A percentile compares a stretch with the other conserved stretches of the same genome.
These are phyloP conservation scores for Wickerhamiella vanderwaltii DNA, from an alignment of 805 yeast genomes.

Conservation along the genomic window DNA sequence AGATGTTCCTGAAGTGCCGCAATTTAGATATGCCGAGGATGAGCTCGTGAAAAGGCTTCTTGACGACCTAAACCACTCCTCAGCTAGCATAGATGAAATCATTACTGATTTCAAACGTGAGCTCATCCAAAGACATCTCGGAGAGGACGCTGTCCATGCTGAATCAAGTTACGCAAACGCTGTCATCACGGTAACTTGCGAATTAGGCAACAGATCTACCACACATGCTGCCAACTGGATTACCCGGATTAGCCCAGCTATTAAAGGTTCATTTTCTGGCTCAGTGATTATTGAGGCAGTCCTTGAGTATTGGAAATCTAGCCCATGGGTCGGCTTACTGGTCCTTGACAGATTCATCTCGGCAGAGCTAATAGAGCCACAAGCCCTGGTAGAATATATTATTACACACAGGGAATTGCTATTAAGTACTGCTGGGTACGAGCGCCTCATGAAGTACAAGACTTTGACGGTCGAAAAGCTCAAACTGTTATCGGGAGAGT, in stretches of 20 bases:
- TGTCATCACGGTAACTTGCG: conserved; percentile 58
- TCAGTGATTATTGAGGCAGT: conserved; percentile 42
- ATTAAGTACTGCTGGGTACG: conserved; percentile 24
- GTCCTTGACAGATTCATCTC: conserved; percentile 42
- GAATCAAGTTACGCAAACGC: conserved; percentile 44
- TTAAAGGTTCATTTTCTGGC: conserved; percentile 23
- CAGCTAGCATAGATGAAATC: conserved; percentile 25
- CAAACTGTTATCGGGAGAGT: conserved; percentile 5
- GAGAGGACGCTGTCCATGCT: conserved; percentile 28
- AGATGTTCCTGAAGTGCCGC: conserved; percentile 27
- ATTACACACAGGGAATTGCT: conserved; percentile 26
- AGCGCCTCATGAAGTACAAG: conserved; percentile 14
- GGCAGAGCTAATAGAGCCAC: conserved; percentile 33
- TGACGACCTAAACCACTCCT: conserved; percentile 22
- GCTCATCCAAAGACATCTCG: conserved; percentile 23
- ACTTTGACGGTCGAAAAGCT: conserved; percentile 11
- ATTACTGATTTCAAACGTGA: conserved; percentile 23
- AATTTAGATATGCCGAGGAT: conserved; percentile 31
- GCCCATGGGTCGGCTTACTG: conserved; percentile 52
- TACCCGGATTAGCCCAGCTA: conserved; percentile 29
- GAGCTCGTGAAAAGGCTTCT: conserved; percentile 31
- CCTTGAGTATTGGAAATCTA: conserved; percentile 50
- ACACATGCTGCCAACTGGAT: conserved; percentile 58
- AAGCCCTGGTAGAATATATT: conserved; percentile 34
- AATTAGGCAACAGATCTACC: conserved; percentile 78